Evolutionary conservation across 176 grass and related monocot species (phyloP), one percentile per base, ranked within the genome.

Genomic region (Aechmea fasciata): DNA sequence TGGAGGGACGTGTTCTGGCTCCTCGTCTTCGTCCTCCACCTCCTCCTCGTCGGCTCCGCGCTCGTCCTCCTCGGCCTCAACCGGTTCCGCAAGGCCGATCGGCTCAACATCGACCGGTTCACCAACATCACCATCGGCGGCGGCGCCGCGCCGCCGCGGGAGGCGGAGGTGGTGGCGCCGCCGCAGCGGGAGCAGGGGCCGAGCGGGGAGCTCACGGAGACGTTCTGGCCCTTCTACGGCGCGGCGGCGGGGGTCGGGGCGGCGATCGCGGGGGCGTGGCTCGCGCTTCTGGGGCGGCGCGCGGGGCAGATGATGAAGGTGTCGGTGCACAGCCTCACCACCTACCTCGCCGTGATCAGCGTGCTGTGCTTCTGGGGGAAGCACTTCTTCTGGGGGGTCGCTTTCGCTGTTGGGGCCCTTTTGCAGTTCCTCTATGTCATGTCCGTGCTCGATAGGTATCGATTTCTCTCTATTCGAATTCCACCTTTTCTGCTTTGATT

Each of bases 1-100:
- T 97, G 93, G 81, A 71, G 76, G 49, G 93, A 97, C 84, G 83
- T 97, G 13, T 97, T 97, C 76, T 97, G 93, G 93, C 81, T 97
- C 48, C 61, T 84, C 12, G 79, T 97, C 52, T 97, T 97, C 77
- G 48, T 97, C 48, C 62, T 97, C 63, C 93, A 97, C 73, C 76
- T 97, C 3, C 48, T 90, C 41, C 79, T 89, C 77, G 76, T 97
- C 49, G 93, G 93, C 41, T 82, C 76, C 3, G 79, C 66, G 57
- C 80, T 97, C 71, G 82, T 71, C 24, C 59, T 97, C 57, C 78
- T 83, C 52, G 93, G 93, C 13, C 82, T 88, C 65, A 97, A 97
- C 71, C 84, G 89, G 14, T 92, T 92, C 75, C 68, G 71, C 64
- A 81, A 83, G 41, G 84, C 86, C 6, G 86, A 92, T 75, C 85